Percentiles rank a stretch among this genome's conserved stretches.
Evolutionary conservation across 1,284 basidiomycete genomes (phyloP).

Genomic region (Rhodotorula glutinis): DNA sequence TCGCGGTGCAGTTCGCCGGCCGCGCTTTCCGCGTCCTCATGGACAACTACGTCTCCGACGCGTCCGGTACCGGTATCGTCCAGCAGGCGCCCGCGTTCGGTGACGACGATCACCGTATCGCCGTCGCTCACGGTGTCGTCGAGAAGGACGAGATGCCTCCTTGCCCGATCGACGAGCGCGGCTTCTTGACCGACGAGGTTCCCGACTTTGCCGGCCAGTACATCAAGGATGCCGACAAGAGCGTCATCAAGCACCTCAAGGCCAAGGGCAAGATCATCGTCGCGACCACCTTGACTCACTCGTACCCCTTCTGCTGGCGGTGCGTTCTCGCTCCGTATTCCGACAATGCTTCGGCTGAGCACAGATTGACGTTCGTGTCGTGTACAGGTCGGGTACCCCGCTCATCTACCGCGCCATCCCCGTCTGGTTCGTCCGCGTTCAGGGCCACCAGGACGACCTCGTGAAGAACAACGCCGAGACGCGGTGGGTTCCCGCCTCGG

Average conservation of each 20-base stretch:
- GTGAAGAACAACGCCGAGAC: constrained; percentile 88
- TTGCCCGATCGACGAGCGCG: constrained; percentile 88
- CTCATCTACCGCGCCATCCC: constrained; percentile 96
- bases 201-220: constrained; percentile 85
- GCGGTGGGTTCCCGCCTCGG: constrained; percentile 82
- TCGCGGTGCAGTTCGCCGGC: constrained; percentile 69
- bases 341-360: not conserved
- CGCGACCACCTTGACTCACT: constrained; percentile 81
- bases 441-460: constrained; percentile 76
- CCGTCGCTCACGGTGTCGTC: constrained; percentile 77
- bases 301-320: constrained; percentile 98
- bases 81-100: constrained; percentile 98
- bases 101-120: constrained; percentile 96
- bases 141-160: constrained; percentile 86
- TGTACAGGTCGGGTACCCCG: constrained; percentile 78
- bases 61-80: constrained; percentile 95
- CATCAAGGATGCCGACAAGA: constrained; percentile 94
- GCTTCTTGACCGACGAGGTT: constrained; percentile 83
- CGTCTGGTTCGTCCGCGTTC: constrained; percentile 91
- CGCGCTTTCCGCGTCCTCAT: constrained; percentile 84
- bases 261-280: constrained; percentile 82
- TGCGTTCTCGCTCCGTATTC: constrained; percentile 46
- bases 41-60: constrained; percentile 90
- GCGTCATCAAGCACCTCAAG: constrained; percentile 89
- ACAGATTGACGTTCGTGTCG: constrained; percentile 1